Base-by-base conservation (phyloP, 2,329 filamentous ascomycete genomes). In the Ceratocystis smalleyi region DNA sequence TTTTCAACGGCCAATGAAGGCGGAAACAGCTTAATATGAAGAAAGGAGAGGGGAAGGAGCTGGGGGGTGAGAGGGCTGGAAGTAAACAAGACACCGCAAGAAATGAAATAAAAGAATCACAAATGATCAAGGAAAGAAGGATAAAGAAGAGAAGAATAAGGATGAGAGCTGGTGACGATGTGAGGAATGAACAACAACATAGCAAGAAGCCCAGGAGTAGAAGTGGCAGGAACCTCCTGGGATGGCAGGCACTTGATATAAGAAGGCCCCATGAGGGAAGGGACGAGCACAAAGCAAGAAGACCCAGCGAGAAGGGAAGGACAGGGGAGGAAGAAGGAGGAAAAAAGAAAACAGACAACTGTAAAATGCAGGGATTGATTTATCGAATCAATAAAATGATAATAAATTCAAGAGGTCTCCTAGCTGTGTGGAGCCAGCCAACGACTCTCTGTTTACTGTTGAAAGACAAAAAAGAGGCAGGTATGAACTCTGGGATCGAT, bases 231-330 rank as follows among this genome's bases (percentile, higher is more conserved):
- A 57, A 57, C 51, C 32, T 57, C 24, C 51, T 51, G 60, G 60
- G 45, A 51, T 32, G 45, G 43, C 27, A 47, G 45, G 60, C 22
- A 32, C 43, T 62, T 61, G 60, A 62, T 62, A 62, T 62, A 62
- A 32, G 60, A 62, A 61, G 19, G 10, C 19, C n/a, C 19, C n/a
- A 40, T 43, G 32, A 27, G 17, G 32, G 32, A 60, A 59, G 15
- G 55, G 19, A 59, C 55, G 30, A 59, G 35, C 55, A 43, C 51
- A 57, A 35, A 35, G 51, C 27, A 57, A n/a, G 32, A n/a, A 57
- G 51, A 57, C 15, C 51, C 30, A 32, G 57, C 15, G 3, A 19
- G 10, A 43, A n/a, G 19, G 17, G n/a, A 15, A 60, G 43, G 24
- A 22, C 35, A 24, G 51, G 51, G 51, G 19, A 27, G 6, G 27